Base-by-base conservation (phyloP, 441 rosid species). In the Euphorbia corollata region DNA sequence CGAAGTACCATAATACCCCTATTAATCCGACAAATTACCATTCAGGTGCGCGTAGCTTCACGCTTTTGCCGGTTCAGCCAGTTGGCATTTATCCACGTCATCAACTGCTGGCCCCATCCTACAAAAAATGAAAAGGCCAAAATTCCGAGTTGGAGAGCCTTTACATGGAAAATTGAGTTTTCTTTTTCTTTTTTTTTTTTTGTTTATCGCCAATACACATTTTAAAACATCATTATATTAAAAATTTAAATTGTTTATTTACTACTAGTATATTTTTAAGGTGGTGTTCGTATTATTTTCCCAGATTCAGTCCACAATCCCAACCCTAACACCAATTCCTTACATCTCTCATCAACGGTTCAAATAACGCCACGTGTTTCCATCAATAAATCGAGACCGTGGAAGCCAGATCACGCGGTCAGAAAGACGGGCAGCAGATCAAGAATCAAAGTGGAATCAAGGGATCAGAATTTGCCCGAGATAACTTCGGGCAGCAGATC, bases 81-180 rank as follows among this genome's bases (percentile, higher is more conserved):
- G 61, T 50, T 60, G 78, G 75, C 71, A 68, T 70, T 66, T 47
- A 5, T 75, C 84, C 84, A 83, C 74, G 82, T 80, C 81, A 80
- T 67, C 79, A 4, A 36, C 0, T 34, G 0, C 20, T 54, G 82
- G 53, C 69, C 75, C 79, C 77, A 55, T 47, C 12, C 9, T 55
- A 30, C 24, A 0, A 2, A n/a, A 22, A n/a, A 58, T 3, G 22
- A 27, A 41, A 75, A 70, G 75, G 82, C 84, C 71, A 80, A 77
- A 78, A 80, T 73, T 80, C 76, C 75, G 67, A 71, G 32, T 27
- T 1, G 4, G 4, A 27, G 32, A 27, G 32, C 32, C 5, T 36
- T 36, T 36, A 36, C 8, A 36, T 36, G 0, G 41, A 36, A 36
- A 6, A 5, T 36, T 36, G 9, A 36, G 7, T 2, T 36, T 36